Base-by-base conservation (phyloP, 1,284 basidiomycete species). In the Baeospora myosura region DNA sequence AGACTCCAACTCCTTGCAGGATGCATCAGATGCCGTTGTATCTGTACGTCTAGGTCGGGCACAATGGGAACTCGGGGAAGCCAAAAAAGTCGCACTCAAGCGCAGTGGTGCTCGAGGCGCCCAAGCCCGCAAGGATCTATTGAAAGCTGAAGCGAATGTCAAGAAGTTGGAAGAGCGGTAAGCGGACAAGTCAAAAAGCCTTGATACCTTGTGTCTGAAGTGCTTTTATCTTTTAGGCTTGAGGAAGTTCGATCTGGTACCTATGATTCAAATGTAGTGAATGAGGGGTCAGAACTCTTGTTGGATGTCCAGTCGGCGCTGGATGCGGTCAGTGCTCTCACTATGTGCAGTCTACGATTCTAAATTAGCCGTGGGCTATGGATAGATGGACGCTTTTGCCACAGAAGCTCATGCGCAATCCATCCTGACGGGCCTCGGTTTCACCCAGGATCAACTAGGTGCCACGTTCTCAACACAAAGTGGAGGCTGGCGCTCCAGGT, bases 401-500 rank as follows among this genome's bases (percentile, higher is more conserved):
- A 74, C 78, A 5, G 76, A 78, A 49, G 64, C 70, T 3, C 66
- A 76, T 12, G 82, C 81, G 0, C 65, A 69, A 28, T 55, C 59
- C 1, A 78, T 88, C 43, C 61, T 87, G 5, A 57, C 62, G 21
- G 82, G 82, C 1, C 63, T 88, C n/a, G 82, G 81, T 1, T 85
- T 88, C 55, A 64, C 62, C 0, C 53, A 64, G 23, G 68, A 67
- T 3, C 72, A 72, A 53, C 66, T 81, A 7, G 58, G 67, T 12
- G 62, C 64, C 0, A 67, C 70, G 0, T 72, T 75, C 41, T 56
- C 57, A 0, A 58, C 65, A 0, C 64, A 88, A 7, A 83, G 78
- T 1, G 83, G 83, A 14, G 84, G 84, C 0, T 88, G 84, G 84
- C 63, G 74, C 18, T 78, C 77, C 45, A 69, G 82, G 6, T 76